phyloP scores from a whole-genome alignment of 2,329 filamentous ascomycete genomes.

The Drechslerella stenobrocha region DNA sequence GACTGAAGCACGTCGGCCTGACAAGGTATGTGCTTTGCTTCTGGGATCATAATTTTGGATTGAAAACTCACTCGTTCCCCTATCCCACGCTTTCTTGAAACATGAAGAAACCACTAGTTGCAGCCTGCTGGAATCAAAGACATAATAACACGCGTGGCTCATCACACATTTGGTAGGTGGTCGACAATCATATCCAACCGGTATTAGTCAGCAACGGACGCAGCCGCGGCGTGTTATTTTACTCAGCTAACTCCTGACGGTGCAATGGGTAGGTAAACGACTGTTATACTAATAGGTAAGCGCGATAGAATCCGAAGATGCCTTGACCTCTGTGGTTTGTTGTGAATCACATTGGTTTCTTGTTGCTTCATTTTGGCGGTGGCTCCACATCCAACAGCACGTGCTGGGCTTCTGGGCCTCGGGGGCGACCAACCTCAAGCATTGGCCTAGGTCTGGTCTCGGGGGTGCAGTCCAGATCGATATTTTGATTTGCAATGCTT shows the following conservation, averaged over 20 bases:
- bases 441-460: slow-evolving; percentile 2
- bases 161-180: background rate
- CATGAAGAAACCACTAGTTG: background rate
- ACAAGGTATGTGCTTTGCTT: too few species aligned
- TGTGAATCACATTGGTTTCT: slow-evolving; percentile 16
- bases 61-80: too few species aligned
- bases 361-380: slow-evolving; percentile 6
- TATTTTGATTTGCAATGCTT: slow-evolving; percentile 21
- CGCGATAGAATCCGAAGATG: background rate
- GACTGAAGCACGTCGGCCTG: too few species aligned
- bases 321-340: slow-evolving; percentile 10
- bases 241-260: background rate
- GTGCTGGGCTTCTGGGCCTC: too few species aligned
- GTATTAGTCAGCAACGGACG: background rate
- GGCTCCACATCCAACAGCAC: too few species aligned
- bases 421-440: slow-evolving; percentile 14
- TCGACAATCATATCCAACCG: background rate
- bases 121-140: background rate
- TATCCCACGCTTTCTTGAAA: background rate
- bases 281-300: background rate
- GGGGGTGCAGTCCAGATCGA: too few species aligned
- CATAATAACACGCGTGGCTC: slow-evolving; percentile 1
- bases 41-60: too few species aligned
- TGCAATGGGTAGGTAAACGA: slow-evolving; percentile 4
- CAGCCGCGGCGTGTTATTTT: background rate